phyloP scores from a whole-genome alignment of 805 yeast genomes.

The Sungouiozyma intestinalis region DNA sequence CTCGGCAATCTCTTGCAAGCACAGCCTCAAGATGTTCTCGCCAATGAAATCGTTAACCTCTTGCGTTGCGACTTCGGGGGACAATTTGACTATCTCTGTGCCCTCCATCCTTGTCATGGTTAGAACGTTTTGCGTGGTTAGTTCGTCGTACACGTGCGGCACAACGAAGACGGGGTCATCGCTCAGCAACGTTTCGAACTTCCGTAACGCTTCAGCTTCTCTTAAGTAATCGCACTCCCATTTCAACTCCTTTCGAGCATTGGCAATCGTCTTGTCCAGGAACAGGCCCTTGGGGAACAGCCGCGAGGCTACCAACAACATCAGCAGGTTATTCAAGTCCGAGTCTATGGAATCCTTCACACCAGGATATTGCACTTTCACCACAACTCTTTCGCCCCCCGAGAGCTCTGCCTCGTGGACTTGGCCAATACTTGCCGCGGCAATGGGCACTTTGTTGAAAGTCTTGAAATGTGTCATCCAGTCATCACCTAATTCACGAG shows the following conservation, averaged over 20 bases:
- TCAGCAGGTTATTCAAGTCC: constrained; percentile 74
- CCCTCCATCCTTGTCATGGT: constrained; percentile 90
- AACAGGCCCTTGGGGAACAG: constrained; percentile 86
- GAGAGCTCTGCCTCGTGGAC: constrained; percentile 76
- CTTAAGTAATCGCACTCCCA: constrained; percentile 97
- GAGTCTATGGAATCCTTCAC: constrained; percentile 90
- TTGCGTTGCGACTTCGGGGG: constrained; percentile 45
- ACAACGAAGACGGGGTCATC: constrained; percentile 59
- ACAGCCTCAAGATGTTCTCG: constrained; percentile 73
- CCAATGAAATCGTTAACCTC: constrained; percentile 73
- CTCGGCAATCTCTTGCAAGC: constrained; percentile 73
- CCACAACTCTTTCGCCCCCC: constrained; percentile 69
- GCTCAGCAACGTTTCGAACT: constrained; percentile 52
- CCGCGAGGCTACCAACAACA: constrained; percentile 77
- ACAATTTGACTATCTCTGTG: constrained; percentile 64
- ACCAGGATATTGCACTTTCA: constrained; percentile 95
- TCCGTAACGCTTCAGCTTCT: constrained; percentile 68
- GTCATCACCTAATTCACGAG: constrained; percentile 55
- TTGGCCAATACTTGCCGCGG: constrained; percentile 97
- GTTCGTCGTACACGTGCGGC: constrained; percentile 68
- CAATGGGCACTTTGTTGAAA: constrained; percentile 84
- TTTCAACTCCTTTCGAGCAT: constrained; percentile 84
- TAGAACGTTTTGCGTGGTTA: constrained; percentile 72
- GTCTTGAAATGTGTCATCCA: constrained; percentile 68
- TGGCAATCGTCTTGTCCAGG: constrained; percentile 82